Evolutionary conservation across 1,284 basidiomycete genomes (phyloP), one percentile per base, ranked within the genome.

Genomic region (Agroathelia rolfsii): DNA sequence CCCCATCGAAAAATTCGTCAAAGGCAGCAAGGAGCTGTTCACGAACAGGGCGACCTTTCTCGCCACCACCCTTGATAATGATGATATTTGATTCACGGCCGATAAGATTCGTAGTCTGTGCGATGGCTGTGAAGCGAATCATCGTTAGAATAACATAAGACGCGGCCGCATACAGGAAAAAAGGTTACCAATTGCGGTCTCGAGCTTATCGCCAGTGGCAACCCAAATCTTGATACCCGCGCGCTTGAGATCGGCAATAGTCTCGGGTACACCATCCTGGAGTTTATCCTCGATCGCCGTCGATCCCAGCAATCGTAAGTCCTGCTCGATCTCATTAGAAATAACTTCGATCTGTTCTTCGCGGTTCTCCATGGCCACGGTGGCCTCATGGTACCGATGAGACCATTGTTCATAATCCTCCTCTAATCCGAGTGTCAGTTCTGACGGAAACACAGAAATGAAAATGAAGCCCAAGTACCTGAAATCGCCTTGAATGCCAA

Each of bases 181-280:
- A 32, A 28, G 37, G 36, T 25, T 47, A 80, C 80, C 82, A 34
- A 95, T 89, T 19, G 95, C 94, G 21, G 94, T 98, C 59, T 98
- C 94, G 24, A 98, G 76, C 62, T 98, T 98, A 64, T 99, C 95
- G 29, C 95, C 95, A 0, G 95, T 99, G 4, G 90, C 86, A 14
- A 99, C 94, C 95, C 95, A 99, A 38, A 99, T 64, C 57, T 96
- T 98, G 64, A 98, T 97, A 0, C 95, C 95, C 0, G 95, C 95
- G 14, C 79, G 69, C 64, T 97, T 98, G 19, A 99, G 69, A 53
- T 97, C 92, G 4, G 86, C 88, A 46, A 98, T 97, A 3, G 92
- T 75, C 53, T 97, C 92, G 3, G 95, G 94, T 1, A 98, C 95
- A 33, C 94, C 95, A 50, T 99, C 94, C 58, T 99, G 95, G 10